phyloP scores from a whole-genome alignment of 305 asterid species.

The Caryopteris hybrid region DNA sequence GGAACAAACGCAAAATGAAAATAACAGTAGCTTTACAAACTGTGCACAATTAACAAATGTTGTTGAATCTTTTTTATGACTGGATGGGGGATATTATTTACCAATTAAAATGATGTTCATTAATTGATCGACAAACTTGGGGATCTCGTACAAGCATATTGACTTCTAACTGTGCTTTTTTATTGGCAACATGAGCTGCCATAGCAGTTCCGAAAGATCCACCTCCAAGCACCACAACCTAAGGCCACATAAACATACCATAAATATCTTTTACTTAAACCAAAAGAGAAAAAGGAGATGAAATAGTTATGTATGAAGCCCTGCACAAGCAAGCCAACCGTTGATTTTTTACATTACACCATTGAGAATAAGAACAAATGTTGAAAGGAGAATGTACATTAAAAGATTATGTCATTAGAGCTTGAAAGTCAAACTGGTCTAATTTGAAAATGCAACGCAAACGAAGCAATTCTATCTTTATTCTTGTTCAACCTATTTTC shows the following conservation, averaged over 20 bases:
- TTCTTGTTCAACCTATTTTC: background rate
- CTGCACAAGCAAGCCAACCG: background rate
- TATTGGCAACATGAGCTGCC: constrained; percentile 84
- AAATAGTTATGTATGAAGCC: background rate
- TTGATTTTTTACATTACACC: background rate
- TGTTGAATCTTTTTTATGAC: no score
- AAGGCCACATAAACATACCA: constrained; percentile 16
- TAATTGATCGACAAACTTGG: constrained; percentile 60
- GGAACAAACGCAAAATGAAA: constrained; percentile 17
- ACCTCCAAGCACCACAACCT: constrained; percentile 95
- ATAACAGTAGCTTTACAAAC: background rate
- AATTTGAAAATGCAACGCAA: background rate
- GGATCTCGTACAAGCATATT: constrained; percentile 75
- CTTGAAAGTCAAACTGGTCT: background rate
- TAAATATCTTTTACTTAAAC: background rate
- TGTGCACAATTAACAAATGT: background rate
- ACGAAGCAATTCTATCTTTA: background rate
- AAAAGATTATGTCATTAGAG: background rate
- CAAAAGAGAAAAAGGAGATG: background rate
- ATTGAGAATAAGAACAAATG: background rate
- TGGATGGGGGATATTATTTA: constrained; percentile 15
- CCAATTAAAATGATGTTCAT: constrained; percentile 55
- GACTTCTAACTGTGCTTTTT: constrained; percentile 65
- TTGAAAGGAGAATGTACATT: background rate
- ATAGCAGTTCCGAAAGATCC: constrained; percentile 97